These are phyloP conservation scores for Quercus engelmannii DNA, from an alignment of 306 rosid genomes.

Conservation along the genomic window DNA sequence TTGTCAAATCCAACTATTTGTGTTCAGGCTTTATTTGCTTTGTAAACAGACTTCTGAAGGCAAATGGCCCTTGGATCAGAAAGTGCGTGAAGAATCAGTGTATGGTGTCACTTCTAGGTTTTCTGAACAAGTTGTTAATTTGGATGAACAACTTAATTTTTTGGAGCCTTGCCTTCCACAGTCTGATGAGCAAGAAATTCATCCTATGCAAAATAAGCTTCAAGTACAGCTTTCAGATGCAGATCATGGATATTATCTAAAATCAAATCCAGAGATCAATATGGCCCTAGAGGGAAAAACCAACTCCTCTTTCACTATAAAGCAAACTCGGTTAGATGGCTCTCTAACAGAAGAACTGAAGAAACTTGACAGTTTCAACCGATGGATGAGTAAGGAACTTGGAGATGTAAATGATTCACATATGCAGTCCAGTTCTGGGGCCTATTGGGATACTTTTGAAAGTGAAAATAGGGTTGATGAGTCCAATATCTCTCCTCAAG, in stretches of 20 bases:
- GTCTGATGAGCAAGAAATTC: constrained; percentile 22
- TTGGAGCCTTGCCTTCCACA: constrained; percentile 16
- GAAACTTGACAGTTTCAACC: too few species aligned
- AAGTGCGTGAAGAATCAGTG: constrained; percentile 18
- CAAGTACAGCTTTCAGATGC: constrained; percentile 26
- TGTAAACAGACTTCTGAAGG: constrained; percentile 43
- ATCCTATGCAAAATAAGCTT: constrained; percentile 29
- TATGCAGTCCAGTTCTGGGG: too few species aligned
- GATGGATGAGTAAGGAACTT: too few species aligned
- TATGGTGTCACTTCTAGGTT: constrained; percentile 26
- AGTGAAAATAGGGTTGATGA: too few species aligned
- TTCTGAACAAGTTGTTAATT: constrained; percentile 30
- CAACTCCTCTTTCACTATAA: too few species aligned
- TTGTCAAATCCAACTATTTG: constrained; percentile 13
- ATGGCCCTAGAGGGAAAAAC: too few species aligned
- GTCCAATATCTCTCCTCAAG: too few species aligned
- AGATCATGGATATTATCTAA: constrained; percentile 20
- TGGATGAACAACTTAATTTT: constrained; percentile 30
- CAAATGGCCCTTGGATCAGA: constrained; percentile 40
- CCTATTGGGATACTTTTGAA: too few species aligned
- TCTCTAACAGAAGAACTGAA: too few species aligned
- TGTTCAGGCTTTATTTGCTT: constrained; percentile 17
- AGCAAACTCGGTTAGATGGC: too few species aligned
- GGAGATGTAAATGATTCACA: too few species aligned
- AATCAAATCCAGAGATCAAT: too few species aligned